Base-by-base conservation (phyloP, 345 rosid species). In the Bruguiera parviflora region DNA sequence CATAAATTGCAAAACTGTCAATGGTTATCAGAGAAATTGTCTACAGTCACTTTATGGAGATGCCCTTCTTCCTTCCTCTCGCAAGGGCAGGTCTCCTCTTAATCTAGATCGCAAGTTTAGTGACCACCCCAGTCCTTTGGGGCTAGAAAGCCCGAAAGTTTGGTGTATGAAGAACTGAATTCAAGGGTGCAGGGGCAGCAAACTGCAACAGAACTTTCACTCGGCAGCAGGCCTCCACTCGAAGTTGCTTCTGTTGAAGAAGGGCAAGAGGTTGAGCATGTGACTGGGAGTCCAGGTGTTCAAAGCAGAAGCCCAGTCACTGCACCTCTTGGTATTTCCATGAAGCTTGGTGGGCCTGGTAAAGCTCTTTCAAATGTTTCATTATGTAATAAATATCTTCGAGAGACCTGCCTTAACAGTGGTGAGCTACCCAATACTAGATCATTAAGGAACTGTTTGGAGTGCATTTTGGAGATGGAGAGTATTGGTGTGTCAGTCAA, bases 231-330 rank as follows among this genome's bases (percentile, higher is more conserved):
- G 69, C 96, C 96, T 68, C 97, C 89, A 0, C 64, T 79, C 62
- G 96, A 90, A 75, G 90, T 91, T 73, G 81, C 70, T 3, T 93
- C 98, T 5, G 94, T 86, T 57, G 97, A 94, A 72, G 97, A 92
- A 18, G 97, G 96, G 21, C 96, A 94, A 77, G 99, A 92, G 79
- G 98, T 92, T 61, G 96, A 94, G 81, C 97, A 94, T 80, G 31
- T 70, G 29, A 85, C 92, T 1, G 92, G 71, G 61, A 89, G 96
- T 77, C 91, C 89, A 2, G 84, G 92, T 33, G 82, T 88, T 32
- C 96, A 89, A 79, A 91, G 96, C 59, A 77, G 81, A 74, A 87
- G 90, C 63, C 85, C 91, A 0, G 89, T 92, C 5, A 94, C 96
- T 60, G 93, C 96, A 70, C 96, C 97, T 24, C 73, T 91, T 27